Conservation (phyloP, 129 eudicot genomes). For the Tagetes erecta region DNA sequence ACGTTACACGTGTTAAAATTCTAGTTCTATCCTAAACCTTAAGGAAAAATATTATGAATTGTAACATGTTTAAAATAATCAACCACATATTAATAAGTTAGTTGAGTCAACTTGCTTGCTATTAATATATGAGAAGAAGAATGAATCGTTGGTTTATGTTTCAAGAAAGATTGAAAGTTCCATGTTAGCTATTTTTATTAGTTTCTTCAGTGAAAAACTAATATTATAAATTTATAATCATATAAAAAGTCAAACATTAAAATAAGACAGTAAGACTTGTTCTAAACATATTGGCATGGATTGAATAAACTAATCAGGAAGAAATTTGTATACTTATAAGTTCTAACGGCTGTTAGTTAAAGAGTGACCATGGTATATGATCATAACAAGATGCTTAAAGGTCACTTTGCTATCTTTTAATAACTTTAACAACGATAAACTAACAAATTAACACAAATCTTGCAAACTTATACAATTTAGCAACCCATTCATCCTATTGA, state of each 20-base stretch:
- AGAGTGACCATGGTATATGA: too few relatives aligned
- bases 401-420: background rate
- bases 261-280: background rate
- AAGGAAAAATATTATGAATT: too few relatives aligned
- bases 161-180: background rate
- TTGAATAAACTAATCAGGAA: background rate
- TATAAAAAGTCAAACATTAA: background rate
- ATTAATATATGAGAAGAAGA: background rate
- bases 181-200: background rate
- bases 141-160: background rate
- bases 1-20: too few relatives aligned
- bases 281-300: background rate
- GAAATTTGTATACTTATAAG: too few relatives aligned
- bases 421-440: background rate
- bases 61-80: too few relatives aligned
- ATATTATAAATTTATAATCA: background rate
- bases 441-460: slow-evolving; percentile 14
- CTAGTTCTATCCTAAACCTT: too few relatives aligned
- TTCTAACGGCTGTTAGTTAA: too few relatives aligned
- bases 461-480: slow-evolving; percentile 4
- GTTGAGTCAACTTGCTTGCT: too few relatives aligned
- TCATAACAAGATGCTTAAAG: too few relatives aligned
- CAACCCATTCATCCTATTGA: slow-evolving; percentile 15
- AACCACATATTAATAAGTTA: too few relatives aligned
- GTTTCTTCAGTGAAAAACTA: background rate